Percentiles rank a stretch among this genome's conserved stretches.
Conservation (phyloP, 2,329 filamentous ascomycete species). For the Penicillium freii region DNA sequence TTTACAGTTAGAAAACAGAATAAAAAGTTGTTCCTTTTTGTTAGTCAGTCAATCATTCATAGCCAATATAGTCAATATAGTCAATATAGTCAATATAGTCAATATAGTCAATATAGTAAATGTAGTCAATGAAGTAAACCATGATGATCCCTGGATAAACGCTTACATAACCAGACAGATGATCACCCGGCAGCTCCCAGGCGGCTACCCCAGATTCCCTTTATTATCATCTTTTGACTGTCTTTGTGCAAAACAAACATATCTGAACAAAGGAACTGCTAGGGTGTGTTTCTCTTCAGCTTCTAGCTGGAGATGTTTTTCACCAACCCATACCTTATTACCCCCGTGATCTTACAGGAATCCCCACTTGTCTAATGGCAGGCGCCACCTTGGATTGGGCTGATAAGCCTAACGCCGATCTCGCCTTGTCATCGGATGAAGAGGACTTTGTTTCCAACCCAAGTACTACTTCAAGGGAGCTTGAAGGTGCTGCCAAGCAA, state of each 20-base stretch:
- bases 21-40: neutral
- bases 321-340: neutral
- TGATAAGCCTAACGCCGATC: conserved; percentile 25
- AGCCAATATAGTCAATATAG: neutral
- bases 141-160: neutral
- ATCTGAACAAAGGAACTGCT: neutral
- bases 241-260: neutral
- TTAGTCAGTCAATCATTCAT: neutral
- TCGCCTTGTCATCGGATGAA: conserved; percentile 29
- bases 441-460: conserved; percentile 31
- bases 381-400: conserved; percentile 25
- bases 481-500: conserved; percentile 9
- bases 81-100: no score
- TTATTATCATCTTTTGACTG: neutral
- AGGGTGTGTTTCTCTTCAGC: neutral
- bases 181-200: neutral
- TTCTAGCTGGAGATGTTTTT: conserved; percentile 5
- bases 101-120: neutral
- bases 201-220: conserved; percentile 8
- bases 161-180: neutral
- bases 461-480: conserved; percentile 25
- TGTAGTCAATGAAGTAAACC: neutral
- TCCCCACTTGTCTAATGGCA: conserved; percentile 24
- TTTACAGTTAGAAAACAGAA: neutral
- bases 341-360: conserved; percentile 1